Base-by-base conservation (phyloP, 2,329 filamentous ascomycete genomes). In the Aspergillus transmontanensis region DNA sequence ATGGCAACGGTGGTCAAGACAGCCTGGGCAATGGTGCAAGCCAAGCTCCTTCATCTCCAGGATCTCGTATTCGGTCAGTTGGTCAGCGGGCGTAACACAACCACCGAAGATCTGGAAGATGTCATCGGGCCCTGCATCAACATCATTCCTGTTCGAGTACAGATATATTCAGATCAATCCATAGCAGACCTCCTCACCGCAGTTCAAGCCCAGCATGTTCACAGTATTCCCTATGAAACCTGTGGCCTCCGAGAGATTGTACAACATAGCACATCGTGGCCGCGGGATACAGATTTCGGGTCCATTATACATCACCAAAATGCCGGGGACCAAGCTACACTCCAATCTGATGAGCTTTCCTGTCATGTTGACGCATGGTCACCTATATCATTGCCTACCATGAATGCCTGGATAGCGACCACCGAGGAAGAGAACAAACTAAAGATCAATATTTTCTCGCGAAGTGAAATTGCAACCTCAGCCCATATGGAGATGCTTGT, bases 21-120 rank as follows among this genome's bases (percentile, higher is more conserved):
- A 0, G 85, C 85, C 0, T 88, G 86, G 85, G 82, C 85, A 1
- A 80, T 84, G 64, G 81, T 85, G 0, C 79, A 88, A 10, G 82
- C 84, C 0, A 83, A 79, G 26, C 73, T 86, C 7, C 82, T 83
- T 0, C 81, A 79, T 0, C 76, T 72, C 0, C 74, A 79, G 10
- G 86, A 88, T 48, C 80, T 88, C 6, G 78, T 87, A 6, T 87
- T 88, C 59, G 86, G 85, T 9, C 83, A 87, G 67, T 72, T 83
- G 2, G 76, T 86, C 21, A 81, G 83, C 21, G 82, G 82, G 1
- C 81, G 82, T 26, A 80, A 82, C 62, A 69, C 81, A 1, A 71
- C 74, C 2, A 75, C 83, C 1, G 73, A 77, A 0, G 76, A 60
- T 26, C 57, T 70, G 16, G 67, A 71, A 12, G 41, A 54, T 3